phyloP scores from a whole-genome alignment of 495 filamentous ascomycete species.

The Hypoxylon lenormandii region DNA sequence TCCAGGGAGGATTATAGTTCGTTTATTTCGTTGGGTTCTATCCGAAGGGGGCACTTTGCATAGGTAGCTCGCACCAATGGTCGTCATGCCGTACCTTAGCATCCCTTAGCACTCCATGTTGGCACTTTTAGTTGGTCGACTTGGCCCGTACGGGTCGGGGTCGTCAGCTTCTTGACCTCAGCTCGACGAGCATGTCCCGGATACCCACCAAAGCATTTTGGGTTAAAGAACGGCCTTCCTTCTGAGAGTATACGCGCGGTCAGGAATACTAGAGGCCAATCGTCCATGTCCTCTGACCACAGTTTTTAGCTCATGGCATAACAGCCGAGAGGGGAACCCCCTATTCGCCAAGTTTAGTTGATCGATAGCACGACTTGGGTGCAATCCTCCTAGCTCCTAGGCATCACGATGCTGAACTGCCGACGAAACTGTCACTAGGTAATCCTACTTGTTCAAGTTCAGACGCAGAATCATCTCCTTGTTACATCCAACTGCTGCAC shows the following conservation, averaged over 20 bases:
- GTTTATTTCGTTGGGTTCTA: constrained; percentile 32
- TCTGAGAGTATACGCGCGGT: constrained; percentile 6
- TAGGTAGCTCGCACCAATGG: constrained; percentile 36
- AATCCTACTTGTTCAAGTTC: constrained; percentile 29
- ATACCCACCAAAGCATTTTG: constrained; percentile 1
- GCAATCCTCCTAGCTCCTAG: constrained; percentile 4
- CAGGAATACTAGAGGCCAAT: constrained; percentile 8
- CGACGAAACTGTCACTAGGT: constrained; percentile 28
- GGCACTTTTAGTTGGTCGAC: constrained; percentile 14
- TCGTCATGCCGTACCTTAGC: constrained; percentile 41
- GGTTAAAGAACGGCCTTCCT: constrained; percentile 1
- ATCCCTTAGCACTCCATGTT: constrained; percentile 29
- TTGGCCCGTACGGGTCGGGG: constrained; percentile 5
- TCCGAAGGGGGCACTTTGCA: constrained; percentile 38
- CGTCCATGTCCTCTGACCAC: not conserved
- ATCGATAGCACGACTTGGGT: constrained; percentile 12
- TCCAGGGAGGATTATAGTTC: constrained; percentile 38
- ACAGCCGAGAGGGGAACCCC: constrained; percentile 17
- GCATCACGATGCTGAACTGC: constrained; percentile 38
- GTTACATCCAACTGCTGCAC: constrained; percentile 36
- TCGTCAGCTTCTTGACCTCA: constrained; percentile 21
- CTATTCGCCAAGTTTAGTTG: constrained; percentile 21
- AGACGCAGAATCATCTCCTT: constrained; percentile 25
- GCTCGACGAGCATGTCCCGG: constrained; percentile 5
- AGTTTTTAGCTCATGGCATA: not conserved